Base-by-base conservation (phyloP, 257 asterid genomes). In the Solanum sejunctum region DNA sequence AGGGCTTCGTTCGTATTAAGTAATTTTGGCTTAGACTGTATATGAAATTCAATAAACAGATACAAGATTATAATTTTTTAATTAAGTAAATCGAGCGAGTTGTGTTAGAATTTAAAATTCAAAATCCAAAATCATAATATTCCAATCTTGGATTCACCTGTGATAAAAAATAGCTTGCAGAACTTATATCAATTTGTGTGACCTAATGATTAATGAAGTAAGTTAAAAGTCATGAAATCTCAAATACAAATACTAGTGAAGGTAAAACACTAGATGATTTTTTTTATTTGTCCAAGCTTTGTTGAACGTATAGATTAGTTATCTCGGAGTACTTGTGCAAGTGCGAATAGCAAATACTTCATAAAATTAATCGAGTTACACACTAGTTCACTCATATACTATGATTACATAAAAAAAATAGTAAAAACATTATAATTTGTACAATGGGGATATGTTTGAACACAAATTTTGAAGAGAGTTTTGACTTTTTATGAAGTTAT, bases 331-430 rank as follows among this genome's bases (percentile, higher is more conserved):
- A 32, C 36, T 51, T 51, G 12, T 51, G 55, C 16, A 3, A 51
- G 55, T 11, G 55, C 6, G 9, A 0, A 0, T 63, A 64, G 0
- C 39, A 12, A 1, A 0, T 12, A 26, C 1, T 9, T 0, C 0
- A 2, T 12, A 12, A 23, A 63, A 63, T 63, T 63, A 1, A 0
- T 63, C 2, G 0, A 63, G 10, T 6, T 63, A 0, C 7, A 11
- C 3, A 0, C 1, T 10, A 60, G 21, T 13, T 20, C 6, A 20
- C 23, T 57, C 12, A 4, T 0, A 58, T 58, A 58, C 28, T 15
- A 9, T 0, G 0, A 0, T 60, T 21, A 0, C 32, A 28, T 3
- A 60, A 60, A 60, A n/a, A n/a, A 0, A 32, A 36, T 36, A 10
- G 10, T 1, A 43, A 43, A 43, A 43, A 43, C 10, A 43, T 43